These are phyloP conservation scores for Parastagonospora avenae DNA, from an alignment of 2,329 filamentous ascomycete species.

Conservation along the genomic window DNA sequence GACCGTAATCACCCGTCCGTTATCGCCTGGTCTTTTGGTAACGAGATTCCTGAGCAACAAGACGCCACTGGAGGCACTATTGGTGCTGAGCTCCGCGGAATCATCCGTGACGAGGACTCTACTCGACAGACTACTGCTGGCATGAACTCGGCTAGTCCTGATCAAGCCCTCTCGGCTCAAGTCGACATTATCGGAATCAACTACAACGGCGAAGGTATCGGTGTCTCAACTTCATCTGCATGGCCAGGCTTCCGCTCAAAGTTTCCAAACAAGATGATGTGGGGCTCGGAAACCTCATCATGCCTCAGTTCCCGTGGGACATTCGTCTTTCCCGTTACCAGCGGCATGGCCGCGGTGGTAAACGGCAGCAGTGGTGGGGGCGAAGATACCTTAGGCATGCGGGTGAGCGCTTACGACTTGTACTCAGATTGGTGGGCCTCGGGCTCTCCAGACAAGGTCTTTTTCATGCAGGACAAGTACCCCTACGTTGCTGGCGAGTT, in stretches of 20 bases:
- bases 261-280: slow-evolving; percentile 53
- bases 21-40: slow-evolving; percentile 59
- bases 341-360: slow-evolving; percentile 43
- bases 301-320: slow-evolving; percentile 56
- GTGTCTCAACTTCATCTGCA: not conserved
- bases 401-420: slow-evolving; percentile 58
- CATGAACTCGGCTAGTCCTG: slow-evolving; percentile 54
- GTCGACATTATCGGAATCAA: slow-evolving; percentile 58
- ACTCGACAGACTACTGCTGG: slow-evolving; percentile 53
- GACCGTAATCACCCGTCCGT: slow-evolving; percentile 62
- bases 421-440: slow-evolving; percentile 54
- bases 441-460: slow-evolving; percentile 58
- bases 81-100: slow-evolving; percentile 38
- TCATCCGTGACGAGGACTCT: slow-evolving; percentile 53
- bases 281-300: slow-evolving; percentile 36
- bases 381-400: slow-evolving; percentile 32
- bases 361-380: slow-evolving; percentile 42
- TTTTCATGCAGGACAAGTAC: slow-evolving; percentile 52
- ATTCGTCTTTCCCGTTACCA: slow-evolving; percentile 59
- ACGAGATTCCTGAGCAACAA: slow-evolving; percentile 59
- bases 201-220: slow-evolving; percentile 59
- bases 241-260: slow-evolving; percentile 51
- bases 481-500: slow-evolving; percentile 59
- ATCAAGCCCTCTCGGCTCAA: slow-evolving; percentile 45
- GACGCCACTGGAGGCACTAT: slow-evolving; percentile 39